phyloP scores from a whole-genome alignment of 352 stramenopile genomes.

The Globisporangium splendens region DNA sequence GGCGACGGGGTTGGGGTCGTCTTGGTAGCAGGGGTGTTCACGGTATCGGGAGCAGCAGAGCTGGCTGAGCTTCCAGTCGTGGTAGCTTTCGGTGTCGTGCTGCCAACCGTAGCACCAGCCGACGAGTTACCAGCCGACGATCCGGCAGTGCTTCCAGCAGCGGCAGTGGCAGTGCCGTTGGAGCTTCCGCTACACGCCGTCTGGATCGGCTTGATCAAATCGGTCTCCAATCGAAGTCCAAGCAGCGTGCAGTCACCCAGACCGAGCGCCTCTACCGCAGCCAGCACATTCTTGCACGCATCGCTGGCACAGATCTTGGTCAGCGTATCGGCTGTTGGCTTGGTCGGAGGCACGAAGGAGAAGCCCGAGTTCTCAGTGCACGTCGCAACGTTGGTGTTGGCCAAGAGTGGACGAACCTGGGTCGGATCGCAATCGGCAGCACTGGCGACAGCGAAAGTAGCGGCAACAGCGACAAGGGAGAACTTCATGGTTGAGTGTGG shows the following conservation, averaged over 20 bases:
- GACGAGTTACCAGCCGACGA: not conserved
- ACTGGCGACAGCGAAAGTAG: not conserved
- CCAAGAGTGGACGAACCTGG: not conserved
- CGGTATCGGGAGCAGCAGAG: too few species aligned
- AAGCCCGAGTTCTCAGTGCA: constrained; percentile 24
- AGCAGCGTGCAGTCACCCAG: constrained; percentile 25
- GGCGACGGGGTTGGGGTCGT: not conserved
- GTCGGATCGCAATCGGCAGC: constrained; percentile 1
- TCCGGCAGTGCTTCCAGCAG: not conserved
- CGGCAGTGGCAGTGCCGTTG: not conserved
- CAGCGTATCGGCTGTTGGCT: constrained; percentile 5
- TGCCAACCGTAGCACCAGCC: not conserved
- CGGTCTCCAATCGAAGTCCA: constrained; percentile 15
- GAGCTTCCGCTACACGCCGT: constrained; percentile 1
- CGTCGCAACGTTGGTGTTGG: not conserved
- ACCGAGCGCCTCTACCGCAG: constrained; percentile 12
- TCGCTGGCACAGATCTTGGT: constrained; percentile 20
- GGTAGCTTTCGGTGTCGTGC: too few species aligned
- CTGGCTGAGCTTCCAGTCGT: not conserved
- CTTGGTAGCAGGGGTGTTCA: not conserved
- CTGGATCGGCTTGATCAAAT: constrained; percentile 16
- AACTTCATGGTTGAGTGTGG: constrained; percentile 1
- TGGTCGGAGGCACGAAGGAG: constrained; percentile 4
- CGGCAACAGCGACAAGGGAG: not conserved
- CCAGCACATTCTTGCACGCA: constrained; percentile 17